Conservation (phyloP, 2,329 filamentous ascomycete genomes). For the Amylocarpus encephaloides region DNA sequence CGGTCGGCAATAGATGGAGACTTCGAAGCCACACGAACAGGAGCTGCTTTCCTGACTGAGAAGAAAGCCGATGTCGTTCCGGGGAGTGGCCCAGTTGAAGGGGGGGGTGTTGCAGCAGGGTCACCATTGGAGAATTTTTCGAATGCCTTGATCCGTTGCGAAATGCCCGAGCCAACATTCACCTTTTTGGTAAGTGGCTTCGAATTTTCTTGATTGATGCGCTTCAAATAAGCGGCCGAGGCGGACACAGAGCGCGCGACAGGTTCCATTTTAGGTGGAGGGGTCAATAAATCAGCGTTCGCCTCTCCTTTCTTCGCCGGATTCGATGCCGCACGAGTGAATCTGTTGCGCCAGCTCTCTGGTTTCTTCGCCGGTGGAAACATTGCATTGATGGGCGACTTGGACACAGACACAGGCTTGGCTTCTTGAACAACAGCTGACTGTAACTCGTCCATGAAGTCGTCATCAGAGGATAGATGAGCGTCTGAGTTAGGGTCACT, state of each 20-base stretch:
- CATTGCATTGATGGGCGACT: slow-evolving; percentile 71
- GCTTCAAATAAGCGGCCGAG: slow-evolving; percentile 48
- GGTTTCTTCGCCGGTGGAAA: slow-evolving; percentile 37
- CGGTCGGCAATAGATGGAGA: slow-evolving; percentile 35
- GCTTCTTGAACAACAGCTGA: slow-evolving; percentile 77
- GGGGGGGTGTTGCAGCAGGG: slow-evolving; percentile 32
- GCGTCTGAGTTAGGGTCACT: slow-evolving; percentile 34
- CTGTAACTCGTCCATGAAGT: slow-evolving; percentile 77
- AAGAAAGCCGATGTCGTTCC: slow-evolving; percentile 49
- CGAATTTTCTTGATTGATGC: slow-evolving; percentile 44
- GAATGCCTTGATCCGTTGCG: slow-evolving; percentile 87
- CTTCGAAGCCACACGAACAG: slow-evolving; percentile 28
- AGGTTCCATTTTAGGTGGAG: slow-evolving; percentile 27
- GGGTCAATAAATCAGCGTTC: slow-evolving; percentile 36
- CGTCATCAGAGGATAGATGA: slow-evolving; percentile 65
- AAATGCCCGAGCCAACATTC: slow-evolving; percentile 84
- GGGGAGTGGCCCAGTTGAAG: slow-evolving; percentile 30
- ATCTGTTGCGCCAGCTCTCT: slow-evolving; percentile 20
- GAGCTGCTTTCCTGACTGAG: slow-evolving; percentile 45
- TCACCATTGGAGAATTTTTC: slow-evolving; percentile 61
- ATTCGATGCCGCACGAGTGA: slow-evolving; percentile 33
- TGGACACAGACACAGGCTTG: slow-evolving; percentile 70
- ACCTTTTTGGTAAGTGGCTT: slow-evolving; percentile 62
- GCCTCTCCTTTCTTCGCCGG: slow-evolving; percentile 29
- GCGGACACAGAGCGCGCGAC: slow-evolving; percentile 39